Base-by-base conservation (phyloP, 805 yeast genomes). In the Kregervanrija delftensis region DNA sequence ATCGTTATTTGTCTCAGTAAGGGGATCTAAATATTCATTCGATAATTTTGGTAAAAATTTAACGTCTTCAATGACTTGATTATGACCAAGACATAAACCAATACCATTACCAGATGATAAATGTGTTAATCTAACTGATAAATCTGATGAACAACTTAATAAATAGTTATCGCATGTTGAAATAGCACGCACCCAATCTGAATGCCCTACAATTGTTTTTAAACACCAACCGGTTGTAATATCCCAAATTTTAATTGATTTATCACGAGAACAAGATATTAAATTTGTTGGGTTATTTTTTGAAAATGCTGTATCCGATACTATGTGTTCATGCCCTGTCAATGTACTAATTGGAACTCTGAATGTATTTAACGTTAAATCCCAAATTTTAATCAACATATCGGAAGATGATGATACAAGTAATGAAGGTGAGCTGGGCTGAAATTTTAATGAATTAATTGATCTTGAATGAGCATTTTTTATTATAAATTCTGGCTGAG, bases 251-350 rank as follows among this genome's bases (percentile, higher is more conserved):
- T 73, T 79, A 6, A 82, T 72, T 1, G 81, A 58, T 8, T 67
- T 69, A 55, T 84, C 91, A 46, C 90, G 66, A 1, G 88, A 81
- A 30, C 79, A 78, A 11, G 83, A 76, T 43, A 81, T 75, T 13
- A 83, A 57, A 12, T 68, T 68, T 28, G 66, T 64, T 2, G 79
- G 74, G 32, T 72, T 65, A 4, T 67, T 56, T 3, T 57, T 62
- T 14, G 78, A 71, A 57, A 84, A 81, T 11, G 67, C 65, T 8
- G 86, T 67, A 0, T 77, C 66, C 0, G 95, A 85, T 0, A 90
- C 79, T 1, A 93, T 77, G 59, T 90, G 96, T 48, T 88, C 95
- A 64, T 90, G 98, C 11, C 96, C 96, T 0, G 80, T 65, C 16
- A 90, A 63, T 1, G 88, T 79, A 33, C 87, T 70, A 1, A 77